A percentile compares a stretch with the other conserved stretches of the same genome.
Evolutionary conservation across 805 yeast species (phyloP).

Genomic region (Kregervanrija fluxuum): DNA sequence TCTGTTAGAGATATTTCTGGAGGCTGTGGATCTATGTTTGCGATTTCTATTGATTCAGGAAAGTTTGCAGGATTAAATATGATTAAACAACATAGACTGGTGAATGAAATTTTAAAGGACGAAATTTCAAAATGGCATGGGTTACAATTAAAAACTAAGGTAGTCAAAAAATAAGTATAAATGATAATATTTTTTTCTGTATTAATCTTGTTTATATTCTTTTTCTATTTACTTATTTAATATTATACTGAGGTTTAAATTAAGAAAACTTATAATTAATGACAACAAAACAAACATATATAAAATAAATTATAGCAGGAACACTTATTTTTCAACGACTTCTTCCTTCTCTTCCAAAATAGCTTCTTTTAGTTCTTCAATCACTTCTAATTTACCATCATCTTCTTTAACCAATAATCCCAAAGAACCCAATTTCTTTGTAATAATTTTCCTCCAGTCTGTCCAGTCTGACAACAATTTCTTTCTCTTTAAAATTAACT

Average conservation of each 20-base stretch:
- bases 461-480: constrained; percentile 79
- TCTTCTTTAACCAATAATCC: constrained; percentile 41
- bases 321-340: constrained; percentile 36
- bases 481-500: constrained; percentile 79
- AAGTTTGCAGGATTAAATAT: constrained; percentile 74
- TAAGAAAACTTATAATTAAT: no score
- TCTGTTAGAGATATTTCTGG: constrained; percentile 81
- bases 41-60: constrained; percentile 66
- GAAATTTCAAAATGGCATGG: constrained; percentile 96
- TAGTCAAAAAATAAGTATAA: constrained; percentile 19
- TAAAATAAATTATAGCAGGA: background rate
- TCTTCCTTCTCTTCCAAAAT: constrained; percentile 67
- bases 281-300: background rate
- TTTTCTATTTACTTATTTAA: no score
- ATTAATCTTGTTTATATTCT: background rate
- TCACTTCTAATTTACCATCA: constrained; percentile 43
- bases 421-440: constrained; percentile 40
- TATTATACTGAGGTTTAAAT: no score
- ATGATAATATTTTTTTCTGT: background rate
- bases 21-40: constrained; percentile 98
- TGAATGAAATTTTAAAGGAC: constrained; percentile 71
- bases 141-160: constrained; percentile 72
- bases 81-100: constrained; percentile 89
- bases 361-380: constrained; percentile 76
- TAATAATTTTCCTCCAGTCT: constrained; percentile 57